Percentiles rank a stretch among this genome's conserved stretches.
Evolutionary conservation across 495 filamentous ascomycete genomes (phyloP).

Genomic region (Penicillium silybi): DNA sequence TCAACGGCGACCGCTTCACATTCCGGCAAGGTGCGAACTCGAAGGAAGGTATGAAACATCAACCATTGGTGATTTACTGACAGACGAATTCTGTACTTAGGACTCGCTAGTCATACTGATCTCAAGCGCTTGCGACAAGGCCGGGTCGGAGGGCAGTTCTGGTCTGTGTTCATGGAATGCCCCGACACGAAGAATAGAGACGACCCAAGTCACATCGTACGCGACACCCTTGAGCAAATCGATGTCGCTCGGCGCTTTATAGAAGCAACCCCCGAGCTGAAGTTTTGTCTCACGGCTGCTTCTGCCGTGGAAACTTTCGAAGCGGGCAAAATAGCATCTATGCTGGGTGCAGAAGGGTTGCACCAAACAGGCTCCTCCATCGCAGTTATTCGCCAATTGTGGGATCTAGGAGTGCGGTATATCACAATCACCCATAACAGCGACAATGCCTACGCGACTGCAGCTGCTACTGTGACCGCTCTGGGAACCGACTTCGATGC

Average conservation of each 20-base stretch:
- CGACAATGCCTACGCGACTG: constrained; percentile 76
- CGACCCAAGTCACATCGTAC: constrained; percentile 56
- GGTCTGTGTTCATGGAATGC: constrained; percentile 71
- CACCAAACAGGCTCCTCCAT: constrained; percentile 23
- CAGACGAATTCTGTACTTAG: constrained; percentile 33
- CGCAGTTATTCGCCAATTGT: constrained; percentile 62
- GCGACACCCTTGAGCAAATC: constrained; percentile 70
- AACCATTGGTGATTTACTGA: no score
- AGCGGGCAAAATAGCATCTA: constrained; percentile 9
- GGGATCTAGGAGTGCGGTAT: constrained; percentile 70
- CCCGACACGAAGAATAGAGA: constrained; percentile 36
- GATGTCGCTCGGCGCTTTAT: constrained; percentile 66
- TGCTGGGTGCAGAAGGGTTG: constrained; percentile 14
- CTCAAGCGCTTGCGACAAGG: constrained; percentile 47
- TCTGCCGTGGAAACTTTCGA: constrained; percentile 50
- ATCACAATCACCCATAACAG: constrained; percentile 81
- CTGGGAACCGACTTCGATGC: constrained; percentile 2
- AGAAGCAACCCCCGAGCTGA: constrained; percentile 27
- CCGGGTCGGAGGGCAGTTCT: constrained; percentile 58
- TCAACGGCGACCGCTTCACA: constrained; percentile 52
- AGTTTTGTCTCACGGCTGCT: constrained; percentile 30
- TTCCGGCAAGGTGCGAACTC: constrained; percentile 16
- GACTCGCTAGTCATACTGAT: constrained; percentile 62
- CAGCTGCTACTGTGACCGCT: constrained; percentile 42
- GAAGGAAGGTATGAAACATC: no score